These are phyloP conservation scores for Closterium sp. DNA, from an alignment of 139 green algal genomes.

Conservation along the genomic window DNA sequence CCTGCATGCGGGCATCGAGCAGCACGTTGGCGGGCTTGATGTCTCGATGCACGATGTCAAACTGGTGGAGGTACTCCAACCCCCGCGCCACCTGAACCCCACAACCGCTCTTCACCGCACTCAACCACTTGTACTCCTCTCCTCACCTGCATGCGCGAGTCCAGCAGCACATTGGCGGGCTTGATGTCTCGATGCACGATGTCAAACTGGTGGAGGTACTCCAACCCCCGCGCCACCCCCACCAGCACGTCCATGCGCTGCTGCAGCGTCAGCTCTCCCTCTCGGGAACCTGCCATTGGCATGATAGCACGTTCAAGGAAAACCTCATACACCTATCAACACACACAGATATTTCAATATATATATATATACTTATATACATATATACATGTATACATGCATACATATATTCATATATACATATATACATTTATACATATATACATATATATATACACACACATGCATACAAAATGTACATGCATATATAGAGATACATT, in stretches of 20 bases:
- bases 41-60: too few relatives aligned
- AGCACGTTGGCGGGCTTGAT: too few relatives aligned
- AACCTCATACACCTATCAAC: not conserved
- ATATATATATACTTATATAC: not conserved
- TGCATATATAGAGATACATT: too few relatives aligned
- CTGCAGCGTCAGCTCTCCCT: not conserved
- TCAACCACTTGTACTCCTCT: not conserved
- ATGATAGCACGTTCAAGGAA: not conserved
- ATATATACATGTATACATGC: not conserved
- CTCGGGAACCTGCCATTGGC: not conserved
- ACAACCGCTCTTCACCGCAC: not conserved
- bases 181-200: slow-evolving; percentile 50
- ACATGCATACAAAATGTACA: not conserved
- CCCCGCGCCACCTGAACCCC: too few relatives aligned
- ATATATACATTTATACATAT: not conserved
- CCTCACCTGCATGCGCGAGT: not conserved
- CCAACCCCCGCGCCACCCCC: slow-evolving; percentile 28
- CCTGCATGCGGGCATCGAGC: too few relatives aligned
- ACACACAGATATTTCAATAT: too few relatives aligned
- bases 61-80: too few relatives aligned
- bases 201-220: slow-evolving; percentile 35
- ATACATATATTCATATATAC: not conserved
- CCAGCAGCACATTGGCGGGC: slow-evolving; percentile 46
- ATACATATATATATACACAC: not conserved
- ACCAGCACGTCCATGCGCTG: slow-evolving; percentile 42